Evolutionary conservation across 2,329 filamentous ascomycete genomes (phyloP), one percentile per base, ranked within the genome.

Genomic region (Fusarium bactridioides): DNA sequence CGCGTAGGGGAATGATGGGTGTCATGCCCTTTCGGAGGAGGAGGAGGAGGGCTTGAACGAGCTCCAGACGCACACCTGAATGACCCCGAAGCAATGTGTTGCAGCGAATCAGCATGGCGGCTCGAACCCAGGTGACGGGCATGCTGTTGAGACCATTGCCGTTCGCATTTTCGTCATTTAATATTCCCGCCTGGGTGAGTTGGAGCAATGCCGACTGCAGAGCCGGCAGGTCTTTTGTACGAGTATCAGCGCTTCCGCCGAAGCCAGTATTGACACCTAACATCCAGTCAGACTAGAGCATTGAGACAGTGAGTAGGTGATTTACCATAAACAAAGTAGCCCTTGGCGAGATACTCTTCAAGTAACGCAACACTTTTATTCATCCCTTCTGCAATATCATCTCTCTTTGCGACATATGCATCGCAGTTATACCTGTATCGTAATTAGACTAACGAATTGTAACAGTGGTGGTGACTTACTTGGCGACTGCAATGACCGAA

Each of bases 11-110:
- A 12, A 53, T 2, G 3, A 53, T 21, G 1, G 48, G 31, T 1
- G 31, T 53, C 18, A 53, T 53, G 0, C 16, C 48, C 5, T 53
- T 37, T 16, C 31, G 12, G 0, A 37, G 31, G 0, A 37, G 9
- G 3, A 53, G 23, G 4, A 53, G 48, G 7, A 53, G 48, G 18
- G 23, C 13, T 21, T 53, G 9, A 0, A 53, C 31, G 0, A 53
- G n/a, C 0, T 53, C 23, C 2, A 37, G 18, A 21, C 48, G 31
- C 0, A 53, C 23, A 7, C 31, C 31, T 12, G 48, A 53, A 7
- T 53, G 48, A 0, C 48, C 48, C 0, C 29, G 18, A 16, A 53
- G n/a, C 0, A 53, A 0, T 12, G 31, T 53, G 2, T 53, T 53
- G 3, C 48, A 53, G 9, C 31, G 48, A 21, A 51, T 35, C 4